Base-by-base conservation (phyloP, 2,329 filamentous ascomycete genomes). In the Pseudopyrenochaeta lycopersici region DNA sequence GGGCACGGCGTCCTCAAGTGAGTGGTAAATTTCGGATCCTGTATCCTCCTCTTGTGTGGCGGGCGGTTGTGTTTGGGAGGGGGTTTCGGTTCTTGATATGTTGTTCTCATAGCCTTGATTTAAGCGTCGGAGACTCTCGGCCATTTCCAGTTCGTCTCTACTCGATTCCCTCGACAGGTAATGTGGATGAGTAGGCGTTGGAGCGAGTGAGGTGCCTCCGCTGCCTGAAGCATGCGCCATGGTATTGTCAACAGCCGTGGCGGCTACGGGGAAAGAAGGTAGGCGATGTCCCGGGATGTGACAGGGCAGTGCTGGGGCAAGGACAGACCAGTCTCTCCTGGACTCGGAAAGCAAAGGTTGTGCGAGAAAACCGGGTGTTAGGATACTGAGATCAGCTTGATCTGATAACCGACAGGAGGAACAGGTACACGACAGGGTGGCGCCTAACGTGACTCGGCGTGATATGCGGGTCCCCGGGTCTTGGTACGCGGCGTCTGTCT, bases 91-190 rank as follows among this genome's bases (percentile, higher is more conserved):
- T 53, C 64, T 64, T 31, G 64, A 49, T 18, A 62, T 55, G 32
- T 64, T 65, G 38, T 63, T 57, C 40, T 70, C 70, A 60, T 81
- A 77, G 9, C 78, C 76, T 54, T 81, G 79, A 50, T 78, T 79
- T 33, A 82, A 58, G 44, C 72, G 60, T 49, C 66, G 73, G 21
- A 83, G 76, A 56, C 79, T 78, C 56, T 78, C 76, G 11, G 81
- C 81, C 65, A 79, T 76, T 63, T 82, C 80, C 21, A 82, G 71
- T 59, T 83, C 81, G 68, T 82, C 77, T 59, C 76, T 76, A 49
- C 80, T 82, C 3, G 77, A 77, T 51, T 81, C 73, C 35, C 76
- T 66, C 18, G 76, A 74, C n/a, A 78, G 51, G 14, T 74, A 68
- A 46, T 77, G 73, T 5, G 73, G 71, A 56, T 72, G 67, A 10